These are phyloP conservation scores for Geum urbanum DNA, from an alignment of 306 rosid species.

Conservation along the genomic window DNA sequence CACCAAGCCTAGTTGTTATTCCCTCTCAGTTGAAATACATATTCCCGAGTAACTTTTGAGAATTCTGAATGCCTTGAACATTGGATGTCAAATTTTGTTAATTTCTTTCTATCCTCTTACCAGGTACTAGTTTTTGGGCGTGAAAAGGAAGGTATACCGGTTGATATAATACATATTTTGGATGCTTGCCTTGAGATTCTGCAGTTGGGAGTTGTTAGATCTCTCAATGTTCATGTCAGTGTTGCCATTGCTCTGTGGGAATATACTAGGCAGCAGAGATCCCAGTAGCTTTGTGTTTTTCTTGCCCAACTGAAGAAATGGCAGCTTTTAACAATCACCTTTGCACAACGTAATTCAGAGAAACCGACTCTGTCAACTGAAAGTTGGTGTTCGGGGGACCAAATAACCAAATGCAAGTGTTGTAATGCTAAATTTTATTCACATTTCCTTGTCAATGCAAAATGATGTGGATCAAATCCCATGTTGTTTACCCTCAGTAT, in stretches of 20 bases:
- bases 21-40: not conserved
- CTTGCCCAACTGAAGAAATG: not conserved
- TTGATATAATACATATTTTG: slow-evolving; percentile 78
- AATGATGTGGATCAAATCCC: not conserved
- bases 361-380: not conserved
- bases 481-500: not conserved
- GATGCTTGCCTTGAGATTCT: slow-evolving; percentile 93
- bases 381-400: not conserved
- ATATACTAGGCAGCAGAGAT: slow-evolving; percentile 87
- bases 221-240: slow-evolving; percentile 96
- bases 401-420: not conserved
- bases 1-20: not conserved
- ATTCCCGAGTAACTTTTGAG: not conserved
- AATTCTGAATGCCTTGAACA: not conserved
- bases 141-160: slow-evolving; percentile 94
- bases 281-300: slow-evolving; percentile 26
- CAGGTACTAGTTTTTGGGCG: slow-evolving; percentile 94
- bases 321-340: not conserved
- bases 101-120: slow-evolving; percentile 4
- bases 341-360: not conserved
- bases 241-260: slow-evolving; percentile 99
- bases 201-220: slow-evolving; percentile 89
- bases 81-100: not conserved
- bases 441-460: not conserved
- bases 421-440: not conserved